A percentile compares a stretch with the other conserved stretches of the same genome.
phyloP scores from a whole-genome alignment of 2,329 filamentous ascomycete genomes.

The Madurella fahalii region DNA sequence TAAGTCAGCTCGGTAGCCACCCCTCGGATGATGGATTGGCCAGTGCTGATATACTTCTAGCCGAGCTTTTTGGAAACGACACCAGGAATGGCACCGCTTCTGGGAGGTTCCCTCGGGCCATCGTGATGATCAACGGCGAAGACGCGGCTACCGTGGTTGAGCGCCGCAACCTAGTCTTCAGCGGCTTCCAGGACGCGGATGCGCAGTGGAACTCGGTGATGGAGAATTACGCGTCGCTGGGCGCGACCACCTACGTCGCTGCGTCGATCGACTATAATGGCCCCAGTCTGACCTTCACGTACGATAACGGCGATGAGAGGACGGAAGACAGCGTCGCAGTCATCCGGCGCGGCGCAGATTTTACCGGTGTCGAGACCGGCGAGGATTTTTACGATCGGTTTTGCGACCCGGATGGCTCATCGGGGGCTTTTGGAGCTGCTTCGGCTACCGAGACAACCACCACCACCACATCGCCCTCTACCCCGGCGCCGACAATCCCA shows the following conservation, averaged over 20 bases:
- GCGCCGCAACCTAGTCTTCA: conserved; percentile 41
- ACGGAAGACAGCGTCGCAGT: conserved; percentile 28
- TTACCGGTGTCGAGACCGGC: conserved; percentile 27
- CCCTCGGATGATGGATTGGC: neutral
- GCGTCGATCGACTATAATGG: conserved; percentile 29
- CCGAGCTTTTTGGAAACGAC: neutral
- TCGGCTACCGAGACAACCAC: no score
- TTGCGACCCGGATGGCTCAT: conserved; percentile 26
- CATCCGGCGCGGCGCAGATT: conserved; percentile 24
- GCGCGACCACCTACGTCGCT: conserved; percentile 22
- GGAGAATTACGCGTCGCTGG: conserved; percentile 27
- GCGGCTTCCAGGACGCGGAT: conserved; percentile 52
- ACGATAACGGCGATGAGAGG: conserved; percentile 31
- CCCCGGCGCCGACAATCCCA: conserved; percentile 17
- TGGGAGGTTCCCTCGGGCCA: conserved; percentile 39
- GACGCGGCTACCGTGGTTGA: conserved; percentile 48
- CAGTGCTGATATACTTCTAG: neutral
- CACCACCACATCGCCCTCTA: conserved; percentile 1
- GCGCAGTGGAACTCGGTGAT: conserved; percentile 45
- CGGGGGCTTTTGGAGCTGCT: neutral
- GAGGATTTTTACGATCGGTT: conserved; percentile 35
- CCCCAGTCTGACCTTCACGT: conserved; percentile 30
- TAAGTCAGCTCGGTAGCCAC: conserved; percentile 24
- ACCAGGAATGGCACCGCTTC: conserved; percentile 3
- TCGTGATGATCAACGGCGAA: conserved; percentile 54